Percentiles rank a stretch among this genome's conserved stretches.
phyloP scores from a whole-genome alignment of 2,329 filamentous ascomycete genomes.

The Verticillium nonalfalfae region DNA sequence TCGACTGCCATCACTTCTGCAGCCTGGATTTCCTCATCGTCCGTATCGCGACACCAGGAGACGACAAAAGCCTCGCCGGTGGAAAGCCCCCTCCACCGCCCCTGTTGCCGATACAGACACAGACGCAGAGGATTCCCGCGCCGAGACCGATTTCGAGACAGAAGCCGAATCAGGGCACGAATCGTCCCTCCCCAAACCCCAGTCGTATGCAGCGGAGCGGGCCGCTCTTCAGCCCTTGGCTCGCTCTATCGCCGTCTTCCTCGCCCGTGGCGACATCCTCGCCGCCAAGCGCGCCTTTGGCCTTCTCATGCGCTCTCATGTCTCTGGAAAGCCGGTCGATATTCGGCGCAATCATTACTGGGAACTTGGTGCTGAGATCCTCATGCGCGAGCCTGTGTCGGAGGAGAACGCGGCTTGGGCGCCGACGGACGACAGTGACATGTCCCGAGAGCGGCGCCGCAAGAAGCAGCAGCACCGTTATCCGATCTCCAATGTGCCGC shows the following conservation, averaged over 20 bases:
- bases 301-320: slow-evolving; percentile 47
- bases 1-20: slow-evolving; percentile 27
- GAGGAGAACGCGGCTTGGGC: background rate
- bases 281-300: slow-evolving; percentile 72
- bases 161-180: slow-evolving; percentile 5
- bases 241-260: slow-evolving; percentile 63
- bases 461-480: slow-evolving; percentile 1
- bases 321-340: slow-evolving; percentile 55
- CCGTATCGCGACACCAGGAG: slow-evolving; percentile 6
- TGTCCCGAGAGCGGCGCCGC: background rate
- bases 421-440: slow-evolving; percentile 2
- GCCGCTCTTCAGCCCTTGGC: slow-evolving; percentile 10
- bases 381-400: slow-evolving; percentile 54
- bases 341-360: slow-evolving; percentile 65
- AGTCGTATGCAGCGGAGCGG: slow-evolving; percentile 8
- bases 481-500: slow-evolving; percentile 35
- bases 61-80: background rate
- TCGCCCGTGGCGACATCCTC: slow-evolving; percentile 63
- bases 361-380: slow-evolving; percentile 78
- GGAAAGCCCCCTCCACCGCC: background rate
- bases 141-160: background rate
- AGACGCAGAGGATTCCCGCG: slow-evolving; percentile 1
- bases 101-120: background rate
- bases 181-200: slow-evolving; percentile 11
- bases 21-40: slow-evolving; percentile 46